phyloP scores from a whole-genome alignment of 2,329 filamentous ascomycete genomes.

The Aspergillus oerlinghausenensis region DNA sequence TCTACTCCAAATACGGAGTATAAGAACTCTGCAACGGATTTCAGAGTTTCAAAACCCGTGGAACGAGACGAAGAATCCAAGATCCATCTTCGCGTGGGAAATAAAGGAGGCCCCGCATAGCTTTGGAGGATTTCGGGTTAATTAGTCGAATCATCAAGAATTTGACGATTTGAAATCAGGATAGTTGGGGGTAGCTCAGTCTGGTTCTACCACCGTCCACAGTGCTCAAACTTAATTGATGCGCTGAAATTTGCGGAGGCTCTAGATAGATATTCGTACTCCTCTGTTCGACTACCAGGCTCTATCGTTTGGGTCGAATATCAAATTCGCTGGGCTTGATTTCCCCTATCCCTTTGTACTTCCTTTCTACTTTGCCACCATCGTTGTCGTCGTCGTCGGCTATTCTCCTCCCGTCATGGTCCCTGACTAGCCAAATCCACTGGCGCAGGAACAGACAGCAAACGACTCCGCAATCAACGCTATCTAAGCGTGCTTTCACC shows the following conservation, averaged over 20 bases:
- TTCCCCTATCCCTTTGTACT: not conserved
- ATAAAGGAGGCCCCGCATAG: conserved; percentile 1
- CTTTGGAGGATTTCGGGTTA: not conserved
- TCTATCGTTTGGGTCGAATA: no score
- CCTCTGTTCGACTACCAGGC: no score
- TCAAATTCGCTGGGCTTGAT: no score
- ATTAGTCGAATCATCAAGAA: not conserved
- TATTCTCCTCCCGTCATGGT: not conserved
- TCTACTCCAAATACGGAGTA: no score
- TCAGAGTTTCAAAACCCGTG: conserved; percentile 1
- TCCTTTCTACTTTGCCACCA: no score
- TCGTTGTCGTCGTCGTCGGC: no score
- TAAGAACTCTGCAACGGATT: no score
- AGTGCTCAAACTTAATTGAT: no score
- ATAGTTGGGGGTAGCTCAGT: no score
- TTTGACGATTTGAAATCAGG: not conserved
- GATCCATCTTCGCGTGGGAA: conserved; percentile 14
- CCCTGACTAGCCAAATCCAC: conserved; percentile 13
- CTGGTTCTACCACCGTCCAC: no score
- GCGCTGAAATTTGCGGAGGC: no score
- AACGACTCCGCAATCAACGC: conserved; percentile 11
- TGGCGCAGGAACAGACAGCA: conserved; percentile 15
- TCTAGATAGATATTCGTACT: no score
- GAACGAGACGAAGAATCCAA: not conserved
- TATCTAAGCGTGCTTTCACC: not conserved